Percentiles rank a stretch among this genome's conserved stretches.
phyloP scores from a whole-genome alignment of 345 rosid species.

The Euclidium syriacum region DNA sequence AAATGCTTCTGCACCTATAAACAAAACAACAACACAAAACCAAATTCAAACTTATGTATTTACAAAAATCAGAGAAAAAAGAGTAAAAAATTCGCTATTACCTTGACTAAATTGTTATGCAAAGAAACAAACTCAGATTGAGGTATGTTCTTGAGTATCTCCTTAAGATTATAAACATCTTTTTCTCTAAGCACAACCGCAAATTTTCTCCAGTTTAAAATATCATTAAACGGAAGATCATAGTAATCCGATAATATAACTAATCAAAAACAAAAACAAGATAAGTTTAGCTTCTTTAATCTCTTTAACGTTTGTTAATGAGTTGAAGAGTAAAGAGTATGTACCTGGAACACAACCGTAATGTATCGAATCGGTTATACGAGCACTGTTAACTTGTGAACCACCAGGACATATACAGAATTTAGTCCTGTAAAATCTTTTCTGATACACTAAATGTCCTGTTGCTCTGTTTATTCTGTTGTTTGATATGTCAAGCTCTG shows the following conservation, averaged over 20 bases:
- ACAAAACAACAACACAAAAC: conserved; percentile 19
- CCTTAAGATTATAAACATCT: conserved; percentile 75
- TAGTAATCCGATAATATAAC: conserved; percentile 84
- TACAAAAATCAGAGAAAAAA: conserved; percentile 6
- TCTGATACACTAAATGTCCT: conserved; percentile 79
- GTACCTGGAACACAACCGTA: conserved; percentile 97
- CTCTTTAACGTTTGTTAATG: background rate
- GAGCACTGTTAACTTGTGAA: conserved; percentile 96
- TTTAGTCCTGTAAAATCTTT: conserved; percentile 82
- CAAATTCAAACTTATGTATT: conserved; percentile 5
- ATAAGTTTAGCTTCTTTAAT: background rate
- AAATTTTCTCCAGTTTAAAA: conserved; percentile 71
- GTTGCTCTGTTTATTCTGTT: conserved; percentile 85
- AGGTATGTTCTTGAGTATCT: conserved; percentile 68
- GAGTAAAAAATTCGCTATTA: conserved; percentile 10
- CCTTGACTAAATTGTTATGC: conserved; percentile 80
- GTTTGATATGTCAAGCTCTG: conserved; percentile 83
- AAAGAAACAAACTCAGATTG: conserved; percentile 56
- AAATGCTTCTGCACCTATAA: conserved; percentile 92
- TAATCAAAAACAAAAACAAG: conserved; percentile 35
- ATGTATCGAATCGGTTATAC: conserved; percentile 92
- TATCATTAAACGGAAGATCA: conserved; percentile 90
- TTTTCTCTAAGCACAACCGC: conserved; percentile 63
- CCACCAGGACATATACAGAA: conserved; percentile 98
- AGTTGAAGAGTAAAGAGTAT: background rate